Evolutionary conservation across 2,329 filamentous ascomycete species (phyloP), one percentile per base, ranked within the genome.

Genomic region (Clarireedia homoeocarpa): DNA sequence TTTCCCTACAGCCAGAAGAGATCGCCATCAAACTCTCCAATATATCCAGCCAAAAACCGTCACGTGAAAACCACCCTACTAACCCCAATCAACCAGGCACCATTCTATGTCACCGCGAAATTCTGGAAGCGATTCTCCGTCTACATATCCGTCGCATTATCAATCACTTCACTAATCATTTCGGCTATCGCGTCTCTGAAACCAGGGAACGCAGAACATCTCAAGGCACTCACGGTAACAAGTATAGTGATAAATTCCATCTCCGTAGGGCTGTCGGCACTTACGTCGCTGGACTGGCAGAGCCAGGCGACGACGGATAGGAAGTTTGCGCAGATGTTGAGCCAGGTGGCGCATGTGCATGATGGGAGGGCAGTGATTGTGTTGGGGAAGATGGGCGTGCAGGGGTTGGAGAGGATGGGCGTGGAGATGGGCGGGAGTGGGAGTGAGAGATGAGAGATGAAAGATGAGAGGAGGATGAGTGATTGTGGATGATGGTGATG

Each of bases 91-190:
- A 2, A 20, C 24, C 17, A 63, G 57, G 48, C 48, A 48, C 55
- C 57, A 5, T 61, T 55, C n/a, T 62, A 58, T 39, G 14, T 58
- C 5, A 64, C 62, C 5, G 61, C 60, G 2, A 54, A 24, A 39
- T 65, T 66, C 57, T 64, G 63, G 62, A 66, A 66, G 58, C 63
- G 64, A 6, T 59, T 64, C 56, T 59, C 60, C 0, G 65, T 66
- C 24, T 47, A 59, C 17, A 20, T 58, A 1, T 62, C 65, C 17
- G 60, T 66, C 1, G 17, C 51, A 1, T 51, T 66, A 4, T 66
- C 64, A 0, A 48, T 58, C 0, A 55, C 51, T 3, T 58, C 58
- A 1, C 34, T 66, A 2, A 52, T 66, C 4, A 24, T 66, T 4
- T 57, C 57, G 20, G 61, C 64, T 0, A 20, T 61, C 12, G 60